These are phyloP conservation scores for Xylariaceae sp. DNA, from an alignment of 2,329 filamentous ascomycete species.

Conservation along the genomic window DNA sequence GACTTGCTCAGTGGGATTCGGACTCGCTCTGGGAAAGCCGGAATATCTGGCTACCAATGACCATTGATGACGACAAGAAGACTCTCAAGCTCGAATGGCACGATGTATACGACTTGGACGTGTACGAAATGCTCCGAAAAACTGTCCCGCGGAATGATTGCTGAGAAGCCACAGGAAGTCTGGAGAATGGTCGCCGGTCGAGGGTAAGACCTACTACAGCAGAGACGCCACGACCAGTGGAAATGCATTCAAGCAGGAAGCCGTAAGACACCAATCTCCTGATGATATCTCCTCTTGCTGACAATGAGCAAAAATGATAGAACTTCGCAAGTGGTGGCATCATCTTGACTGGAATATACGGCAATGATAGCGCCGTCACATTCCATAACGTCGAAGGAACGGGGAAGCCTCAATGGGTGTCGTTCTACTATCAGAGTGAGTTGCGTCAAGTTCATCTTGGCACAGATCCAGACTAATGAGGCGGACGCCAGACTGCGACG, in stretches of 20 bases:
- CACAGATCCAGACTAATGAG: conserved; percentile 6
- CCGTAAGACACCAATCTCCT: conserved; percentile 24
- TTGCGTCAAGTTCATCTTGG: neutral
- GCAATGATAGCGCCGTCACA: conserved; percentile 50
- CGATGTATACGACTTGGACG: conserved; percentile 50
- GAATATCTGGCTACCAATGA: conserved; percentile 53
- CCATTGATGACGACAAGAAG: conserved; percentile 48
- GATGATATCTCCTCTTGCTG: neutral
- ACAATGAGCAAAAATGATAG: conserved; percentile 19
- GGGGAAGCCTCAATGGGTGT: conserved; percentile 51
- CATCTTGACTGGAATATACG: conserved; percentile 49
- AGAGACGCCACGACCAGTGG: conserved; percentile 42
- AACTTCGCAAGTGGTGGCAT: conserved; percentile 44
- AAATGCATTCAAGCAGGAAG: conserved; percentile 50
- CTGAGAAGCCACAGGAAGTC: conserved; percentile 34
- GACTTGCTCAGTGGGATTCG: conserved; percentile 40
- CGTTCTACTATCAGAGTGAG: conserved; percentile 51
- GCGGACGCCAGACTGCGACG: conserved; percentile 42
- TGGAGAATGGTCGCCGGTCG: conserved; percentile 42
- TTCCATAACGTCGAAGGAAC: conserved; percentile 45
- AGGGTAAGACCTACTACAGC: conserved; percentile 44
- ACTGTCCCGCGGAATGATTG: neutral
- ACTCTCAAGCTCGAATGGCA: conserved; percentile 38
- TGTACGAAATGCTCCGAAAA: conserved; percentile 27
- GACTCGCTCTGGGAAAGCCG: conserved; percentile 53